A percentile compares a stretch with the other conserved stretches of the same genome.
phyloP scores from a whole-genome alignment of 108 stramenopile genomes.

The Chaetoceros tenuissimus region DNA sequence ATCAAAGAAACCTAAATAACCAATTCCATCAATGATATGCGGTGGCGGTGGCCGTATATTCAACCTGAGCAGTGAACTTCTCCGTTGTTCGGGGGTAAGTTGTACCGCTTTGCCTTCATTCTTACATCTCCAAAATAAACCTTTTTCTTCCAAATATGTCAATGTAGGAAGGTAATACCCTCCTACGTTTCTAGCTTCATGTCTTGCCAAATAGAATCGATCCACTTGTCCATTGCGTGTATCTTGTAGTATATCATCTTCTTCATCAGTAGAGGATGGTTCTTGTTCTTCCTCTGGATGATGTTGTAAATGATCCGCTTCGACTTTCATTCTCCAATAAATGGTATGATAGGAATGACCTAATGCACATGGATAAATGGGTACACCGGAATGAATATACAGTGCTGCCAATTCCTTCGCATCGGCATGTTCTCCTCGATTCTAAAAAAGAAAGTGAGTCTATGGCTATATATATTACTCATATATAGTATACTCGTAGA shows the following conservation, averaged over 20 bases:
- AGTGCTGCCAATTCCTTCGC: slow-evolving; percentile 66
- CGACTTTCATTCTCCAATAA: slow-evolving; percentile 63
- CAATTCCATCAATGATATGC: background rate
- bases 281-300: slow-evolving; percentile 1
- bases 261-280: background rate
- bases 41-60: background rate
- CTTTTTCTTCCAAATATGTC: slow-evolving; percentile 68
- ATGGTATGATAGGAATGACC: slow-evolving; percentile 70
- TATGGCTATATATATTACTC: background rate
- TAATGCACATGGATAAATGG: slow-evolving; percentile 60
- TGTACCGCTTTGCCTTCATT: slow-evolving; percentile 5
- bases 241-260: background rate
- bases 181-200: slow-evolving; percentile 6
- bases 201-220: slow-evolving; percentile 11
- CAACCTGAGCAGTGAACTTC: background rate
- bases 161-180: slow-evolving; percentile 12
- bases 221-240: slow-evolving; percentile 8
- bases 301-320: slow-evolving; percentile 24
- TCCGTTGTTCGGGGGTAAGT: background rate
- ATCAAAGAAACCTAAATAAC: background rate
- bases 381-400: slow-evolving; percentile 61
- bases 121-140: slow-evolving; percentile 25
- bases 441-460: slow-evolving; percentile 20
- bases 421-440: slow-evolving; percentile 59
- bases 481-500: background rate